Conservation (phyloP, 2,329 filamentous ascomycete species). For the Rhinocladiella mackenziei region DNA sequence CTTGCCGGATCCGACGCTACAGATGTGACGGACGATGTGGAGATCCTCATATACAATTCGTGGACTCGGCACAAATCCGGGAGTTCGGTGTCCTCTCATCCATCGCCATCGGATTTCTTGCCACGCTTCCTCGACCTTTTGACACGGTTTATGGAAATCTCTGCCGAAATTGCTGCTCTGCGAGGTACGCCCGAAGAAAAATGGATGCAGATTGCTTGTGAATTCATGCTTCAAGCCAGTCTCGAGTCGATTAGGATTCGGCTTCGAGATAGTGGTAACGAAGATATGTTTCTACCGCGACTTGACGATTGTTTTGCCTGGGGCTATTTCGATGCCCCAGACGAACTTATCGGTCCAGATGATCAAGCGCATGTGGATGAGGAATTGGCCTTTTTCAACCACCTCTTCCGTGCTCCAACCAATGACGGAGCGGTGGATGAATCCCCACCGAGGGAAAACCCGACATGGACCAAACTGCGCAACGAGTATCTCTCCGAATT, state of each 20-base stretch:
- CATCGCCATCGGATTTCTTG: background rate
- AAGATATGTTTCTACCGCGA: slow-evolving; percentile 1
- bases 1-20: background rate
- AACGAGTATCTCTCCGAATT: slow-evolving; percentile 20
- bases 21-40: slow-evolving; percentile 3
- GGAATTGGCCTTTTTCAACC: slow-evolving; percentile 7
- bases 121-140: slow-evolving; percentile 18
- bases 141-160: slow-evolving; percentile 25
- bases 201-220: slow-evolving; percentile 25
- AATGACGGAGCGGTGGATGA: slow-evolving; percentile 1
- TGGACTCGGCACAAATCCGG: slow-evolving; percentile 2
- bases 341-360: background rate
- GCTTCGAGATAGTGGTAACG: background rate
- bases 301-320: slow-evolving; percentile 27
- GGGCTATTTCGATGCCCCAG: slow-evolving; percentile 17
- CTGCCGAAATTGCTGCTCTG: slow-evolving; percentile 17
- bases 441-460: slow-evolving; percentile 1
- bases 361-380: background rate
- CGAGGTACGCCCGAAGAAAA: slow-evolving; percentile 7
- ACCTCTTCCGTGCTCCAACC: slow-evolving; percentile 6
- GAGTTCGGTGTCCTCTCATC: too few relatives aligned
- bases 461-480: slow-evolving; percentile 19
- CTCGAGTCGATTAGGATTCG: slow-evolving; percentile 13
- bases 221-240: slow-evolving; percentile 26
- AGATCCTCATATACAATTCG: slow-evolving; percentile 9